Conservation (phyloP, 2,329 filamentous ascomycete species). For the Xenosphaeropsis pyriputrescens region DNA sequence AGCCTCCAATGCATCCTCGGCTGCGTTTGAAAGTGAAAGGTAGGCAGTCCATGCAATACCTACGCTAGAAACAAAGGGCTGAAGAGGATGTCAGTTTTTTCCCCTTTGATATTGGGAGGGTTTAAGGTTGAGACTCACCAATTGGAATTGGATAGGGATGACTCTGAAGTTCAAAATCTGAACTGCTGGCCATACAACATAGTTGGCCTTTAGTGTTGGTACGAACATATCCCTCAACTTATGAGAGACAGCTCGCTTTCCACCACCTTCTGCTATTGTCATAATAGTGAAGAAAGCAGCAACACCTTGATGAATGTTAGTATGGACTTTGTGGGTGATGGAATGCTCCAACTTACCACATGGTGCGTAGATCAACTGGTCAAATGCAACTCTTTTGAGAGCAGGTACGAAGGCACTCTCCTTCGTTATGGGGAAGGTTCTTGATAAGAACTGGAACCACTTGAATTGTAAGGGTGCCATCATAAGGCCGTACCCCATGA, state of each 20-base stretch:
- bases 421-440: constrained; percentile 74
- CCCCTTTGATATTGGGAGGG: background rate
- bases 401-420: constrained; percentile 59
- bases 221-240: constrained; percentile 93
- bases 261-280: constrained; percentile 89
- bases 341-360: constrained; percentile 41
- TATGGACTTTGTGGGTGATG: background rate
- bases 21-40: constrained; percentile 78
- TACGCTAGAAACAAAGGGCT: constrained; percentile 92
- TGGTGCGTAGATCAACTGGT: constrained; percentile 88
- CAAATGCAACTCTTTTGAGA: constrained; percentile 79
- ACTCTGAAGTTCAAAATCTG: constrained; percentile 94
- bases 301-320: constrained; percentile 36
- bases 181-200: constrained; percentile 84
- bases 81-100: constrained; percentile 5
- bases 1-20: constrained; percentile 33
- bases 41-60: constrained; percentile 98
- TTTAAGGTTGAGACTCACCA: constrained; percentile 45
- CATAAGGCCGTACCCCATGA: constrained; percentile 94
- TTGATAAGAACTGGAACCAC: constrained; percentile 82
- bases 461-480: constrained; percentile 94
- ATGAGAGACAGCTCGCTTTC: constrained; percentile 58
- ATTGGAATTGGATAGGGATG: constrained; percentile 90
- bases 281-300: constrained; percentile 88
- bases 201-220: constrained; percentile 91